Conservation (phyloP, 1,284 basidiomycete genomes). For the Gomphus bonarii region DNA sequence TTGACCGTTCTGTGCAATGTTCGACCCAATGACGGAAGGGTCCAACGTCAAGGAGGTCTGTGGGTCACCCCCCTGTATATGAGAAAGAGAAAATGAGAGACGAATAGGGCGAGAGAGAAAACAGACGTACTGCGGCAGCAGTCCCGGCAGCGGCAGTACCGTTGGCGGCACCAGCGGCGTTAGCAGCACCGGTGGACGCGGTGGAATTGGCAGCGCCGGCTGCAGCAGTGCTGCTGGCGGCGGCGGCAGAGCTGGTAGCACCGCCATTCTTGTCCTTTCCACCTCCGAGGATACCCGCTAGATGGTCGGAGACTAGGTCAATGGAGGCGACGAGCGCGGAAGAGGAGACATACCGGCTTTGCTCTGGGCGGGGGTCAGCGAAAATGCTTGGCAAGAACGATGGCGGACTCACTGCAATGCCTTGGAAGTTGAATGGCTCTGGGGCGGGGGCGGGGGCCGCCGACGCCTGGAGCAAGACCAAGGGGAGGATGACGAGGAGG, state of each 20-base stretch:
- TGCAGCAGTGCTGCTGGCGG: constrained; percentile 5
- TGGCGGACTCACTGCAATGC: not conserved
- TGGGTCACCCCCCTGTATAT: constrained; percentile 21
- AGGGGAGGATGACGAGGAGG: constrained; percentile 32
- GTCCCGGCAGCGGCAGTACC: constrained; percentile 5
- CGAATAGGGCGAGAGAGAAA: not conserved
- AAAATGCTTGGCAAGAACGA: not conserved
- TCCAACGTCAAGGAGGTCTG: constrained; percentile 40
- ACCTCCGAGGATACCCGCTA: not conserved
- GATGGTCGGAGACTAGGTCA: not conserved
- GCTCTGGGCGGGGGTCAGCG: not conserved
- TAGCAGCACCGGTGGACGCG: constrained; percentile 12
- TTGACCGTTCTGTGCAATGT: constrained; percentile 39
- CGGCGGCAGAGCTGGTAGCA: constrained; percentile 10
- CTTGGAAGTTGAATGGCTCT: not conserved
- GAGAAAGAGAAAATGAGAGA: not conserved
- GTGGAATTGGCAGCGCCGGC: constrained; percentile 13
- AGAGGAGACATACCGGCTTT: not conserved
- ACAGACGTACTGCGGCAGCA: constrained; percentile 12
- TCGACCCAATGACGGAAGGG: constrained; percentile 37
- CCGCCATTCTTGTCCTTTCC: constrained; percentile 11
- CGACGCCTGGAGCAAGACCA: constrained; percentile 27
- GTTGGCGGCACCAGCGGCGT: constrained; percentile 9
- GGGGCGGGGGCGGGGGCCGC: constrained; percentile 1
- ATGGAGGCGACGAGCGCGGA: too few species aligned